Conservation (phyloP, 176 grass and related monocot species). For the Puccinellia tenuiflora region DNA sequence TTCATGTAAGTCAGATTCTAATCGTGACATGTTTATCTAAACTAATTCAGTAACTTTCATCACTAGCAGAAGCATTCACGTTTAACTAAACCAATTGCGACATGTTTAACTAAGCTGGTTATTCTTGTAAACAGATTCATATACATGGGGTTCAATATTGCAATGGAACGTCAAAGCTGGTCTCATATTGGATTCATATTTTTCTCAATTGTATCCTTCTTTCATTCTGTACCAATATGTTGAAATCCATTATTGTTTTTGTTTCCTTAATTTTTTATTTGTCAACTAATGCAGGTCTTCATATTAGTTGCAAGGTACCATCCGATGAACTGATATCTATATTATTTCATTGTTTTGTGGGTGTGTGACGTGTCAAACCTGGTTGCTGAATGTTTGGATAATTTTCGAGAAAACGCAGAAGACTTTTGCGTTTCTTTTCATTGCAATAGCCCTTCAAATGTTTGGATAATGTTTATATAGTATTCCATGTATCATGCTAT, state of each 20-base stretch:
- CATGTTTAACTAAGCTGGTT: constrained; percentile 17
- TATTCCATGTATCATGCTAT: neutral
- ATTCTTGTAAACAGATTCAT: constrained; percentile 68
- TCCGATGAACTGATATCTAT: neutral
- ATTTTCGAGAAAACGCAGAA: no score
- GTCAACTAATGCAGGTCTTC: constrained; percentile 51
- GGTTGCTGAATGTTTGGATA: constrained; percentile 6
- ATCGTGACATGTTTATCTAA: constrained; percentile 4
- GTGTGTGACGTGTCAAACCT: constrained; percentile 5
- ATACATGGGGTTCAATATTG: constrained; percentile 99
- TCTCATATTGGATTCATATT: constrained; percentile 92
- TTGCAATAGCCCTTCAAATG: no score
- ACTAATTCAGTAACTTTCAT: neutral
- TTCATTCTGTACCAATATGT: constrained; percentile 16
- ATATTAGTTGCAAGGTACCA: constrained; percentile 88
- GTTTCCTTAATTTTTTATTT: constrained; percentile 47
- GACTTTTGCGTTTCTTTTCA: no score
- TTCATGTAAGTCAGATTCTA: constrained; percentile 64
- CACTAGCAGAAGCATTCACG: no score
- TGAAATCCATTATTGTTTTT: neutral
- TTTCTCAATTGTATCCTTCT: constrained; percentile 96
- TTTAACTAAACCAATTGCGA: no score
- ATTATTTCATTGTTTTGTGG: neutral
- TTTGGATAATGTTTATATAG: no score
- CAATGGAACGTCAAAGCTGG: constrained; percentile 85